Percentiles rank a stretch among this genome's conserved stretches.
Evolutionary conservation across 495 filamentous ascomycete genomes (phyloP).

Genomic region (Penicillium coprophilum): DNA sequence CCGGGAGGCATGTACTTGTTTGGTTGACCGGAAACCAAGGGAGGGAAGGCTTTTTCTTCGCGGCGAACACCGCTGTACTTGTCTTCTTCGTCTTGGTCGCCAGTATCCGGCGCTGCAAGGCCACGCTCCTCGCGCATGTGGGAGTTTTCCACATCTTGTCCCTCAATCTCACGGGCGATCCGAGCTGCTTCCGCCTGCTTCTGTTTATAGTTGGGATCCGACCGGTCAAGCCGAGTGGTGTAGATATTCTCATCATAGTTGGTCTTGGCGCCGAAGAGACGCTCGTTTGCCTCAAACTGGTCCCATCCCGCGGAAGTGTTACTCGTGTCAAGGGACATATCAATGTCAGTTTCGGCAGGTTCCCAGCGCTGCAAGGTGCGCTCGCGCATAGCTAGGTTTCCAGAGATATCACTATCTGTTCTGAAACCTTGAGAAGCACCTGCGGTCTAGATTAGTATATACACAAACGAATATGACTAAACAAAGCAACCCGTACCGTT

Average conservation of each 20-base stretch:
- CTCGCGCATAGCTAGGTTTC: conserved; percentile 64
- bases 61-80: conserved; percentile 94
- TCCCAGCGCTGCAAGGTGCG: conserved; percentile 84
- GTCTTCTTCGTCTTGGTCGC: conserved; percentile 84
- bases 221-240: conserved; percentile 84
- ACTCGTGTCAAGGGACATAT: conserved; percentile 66
- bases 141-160: conserved; percentile 61
- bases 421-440: conserved; percentile 63
- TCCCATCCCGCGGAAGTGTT: conserved; percentile 67
- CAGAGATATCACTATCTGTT: conserved; percentile 88
- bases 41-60: conserved; percentile 64
- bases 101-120: conserved; percentile 61
- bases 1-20: conserved; percentile 92
- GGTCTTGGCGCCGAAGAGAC: conserved; percentile 79
- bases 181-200: conserved; percentile 73
- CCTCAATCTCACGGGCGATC: conserved; percentile 89
- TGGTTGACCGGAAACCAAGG: conserved; percentile 58
- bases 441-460: conserved; percentile 23
- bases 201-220: conserved; percentile 74
- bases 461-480: background rate
- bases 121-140: conserved; percentile 90
- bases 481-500: conserved; percentile 60
- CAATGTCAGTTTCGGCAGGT: conserved; percentile 58
- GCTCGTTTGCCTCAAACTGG: conserved; percentile 89
- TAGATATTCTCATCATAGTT: conserved; percentile 94